phyloP scores from a whole-genome alignment of 2,329 filamentous ascomycete species.

The Diplodia seriata region DNA sequence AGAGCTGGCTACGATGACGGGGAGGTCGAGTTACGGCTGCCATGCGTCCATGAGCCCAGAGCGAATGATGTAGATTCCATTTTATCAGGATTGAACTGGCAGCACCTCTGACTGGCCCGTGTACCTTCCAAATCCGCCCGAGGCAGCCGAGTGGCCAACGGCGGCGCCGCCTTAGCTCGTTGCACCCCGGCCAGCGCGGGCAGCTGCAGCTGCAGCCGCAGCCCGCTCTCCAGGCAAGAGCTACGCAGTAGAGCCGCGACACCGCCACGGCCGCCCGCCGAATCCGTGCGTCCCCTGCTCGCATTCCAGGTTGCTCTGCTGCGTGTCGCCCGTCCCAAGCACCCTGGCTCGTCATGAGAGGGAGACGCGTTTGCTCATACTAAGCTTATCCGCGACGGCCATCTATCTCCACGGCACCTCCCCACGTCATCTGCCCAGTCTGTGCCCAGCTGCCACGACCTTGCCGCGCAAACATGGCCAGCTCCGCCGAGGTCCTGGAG shows the following conservation, averaged over 20 bases:
- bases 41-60: slow-evolving; percentile 18
- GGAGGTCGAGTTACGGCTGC: slow-evolving; percentile 13
- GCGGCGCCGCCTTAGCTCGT: neutral
- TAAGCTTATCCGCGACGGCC: slow-evolving; percentile 2
- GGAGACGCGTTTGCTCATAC: slow-evolving; percentile 7
- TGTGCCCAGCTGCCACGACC: neutral
- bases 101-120: neutral
- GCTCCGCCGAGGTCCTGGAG: neutral
- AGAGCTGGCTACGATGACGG: neutral
- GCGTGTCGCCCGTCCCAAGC: neutral
- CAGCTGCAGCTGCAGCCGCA: neutral
- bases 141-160: neutral
- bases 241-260: neutral
- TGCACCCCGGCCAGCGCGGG: slow-evolving; percentile 2
- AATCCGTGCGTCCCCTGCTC: slow-evolving; percentile 5
- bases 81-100: slow-evolving; percentile 5
- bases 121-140: slow-evolving; percentile 8
- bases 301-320: neutral
- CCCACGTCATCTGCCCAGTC: neutral
- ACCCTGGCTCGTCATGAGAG: neutral
- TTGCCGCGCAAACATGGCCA: slow-evolving; percentile 22
- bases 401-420: neutral
- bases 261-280: slow-evolving; percentile 7
- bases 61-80: slow-evolving; percentile 16
- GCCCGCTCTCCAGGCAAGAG: neutral